phyloP scores from a whole-genome alignment of 1,139 yeast genomes.

The Pichia kudriavzevii region DNA sequence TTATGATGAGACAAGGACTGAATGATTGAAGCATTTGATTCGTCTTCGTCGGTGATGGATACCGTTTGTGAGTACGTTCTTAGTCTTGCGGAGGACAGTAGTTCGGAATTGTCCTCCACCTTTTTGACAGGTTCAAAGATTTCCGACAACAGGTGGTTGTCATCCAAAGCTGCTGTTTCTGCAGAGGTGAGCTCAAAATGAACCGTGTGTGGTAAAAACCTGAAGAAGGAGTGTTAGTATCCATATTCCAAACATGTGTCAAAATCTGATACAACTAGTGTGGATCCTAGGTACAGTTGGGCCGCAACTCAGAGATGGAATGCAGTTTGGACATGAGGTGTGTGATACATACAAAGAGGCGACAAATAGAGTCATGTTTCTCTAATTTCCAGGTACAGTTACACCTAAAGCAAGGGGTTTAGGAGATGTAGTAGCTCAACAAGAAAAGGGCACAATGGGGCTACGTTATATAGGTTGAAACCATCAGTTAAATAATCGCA shows the following conservation, averaged over 20 bases:
- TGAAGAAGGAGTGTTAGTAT: constrained; percentile 20
- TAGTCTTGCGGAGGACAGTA: background rate
- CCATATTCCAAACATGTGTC: background rate
- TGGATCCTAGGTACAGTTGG: too few relatives aligned
- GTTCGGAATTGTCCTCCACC: background rate
- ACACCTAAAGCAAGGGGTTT: too few relatives aligned
- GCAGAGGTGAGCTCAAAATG: constrained; percentile 47
- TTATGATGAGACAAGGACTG: constrained; percentile 16
- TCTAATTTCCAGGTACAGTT: too few relatives aligned
- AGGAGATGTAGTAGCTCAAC: too few relatives aligned
- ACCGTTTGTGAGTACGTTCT: background rate
- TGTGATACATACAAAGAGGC: constrained; percentile 58
- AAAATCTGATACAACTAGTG: too few relatives aligned
- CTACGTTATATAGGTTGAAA: too few relatives aligned
- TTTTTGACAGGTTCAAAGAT: constrained; percentile 21
- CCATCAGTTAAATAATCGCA: too few relatives aligned
- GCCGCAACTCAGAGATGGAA: too few relatives aligned
- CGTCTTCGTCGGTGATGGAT: constrained; percentile 2
- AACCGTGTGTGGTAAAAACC: constrained; percentile 67
- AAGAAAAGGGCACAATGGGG: too few relatives aligned
- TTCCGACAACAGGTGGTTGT: constrained; percentile 18
- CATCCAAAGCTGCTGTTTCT: constrained; percentile 14
- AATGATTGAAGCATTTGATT: constrained; percentile 20
- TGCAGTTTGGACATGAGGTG: too few relatives aligned
- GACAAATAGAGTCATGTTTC: constrained; percentile 45